These are phyloP conservation scores for Nemania sp. DNA, from an alignment of 2,329 filamentous ascomycete genomes.

Conservation along the genomic window DNA sequence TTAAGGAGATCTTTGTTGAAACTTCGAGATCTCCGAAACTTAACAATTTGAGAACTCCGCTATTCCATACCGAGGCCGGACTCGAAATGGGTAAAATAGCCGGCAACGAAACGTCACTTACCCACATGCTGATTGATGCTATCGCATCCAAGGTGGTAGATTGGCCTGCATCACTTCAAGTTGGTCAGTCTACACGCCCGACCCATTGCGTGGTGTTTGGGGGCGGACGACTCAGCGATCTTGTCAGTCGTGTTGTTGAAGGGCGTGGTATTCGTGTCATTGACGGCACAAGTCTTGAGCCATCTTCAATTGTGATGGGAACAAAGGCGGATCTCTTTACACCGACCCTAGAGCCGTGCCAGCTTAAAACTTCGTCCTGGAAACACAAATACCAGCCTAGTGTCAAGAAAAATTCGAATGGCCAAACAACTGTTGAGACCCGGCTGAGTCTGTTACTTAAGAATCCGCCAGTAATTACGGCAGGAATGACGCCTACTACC, in stretches of 20 bases:
- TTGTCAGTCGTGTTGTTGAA: slow-evolving; percentile 32
- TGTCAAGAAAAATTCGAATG: not conserved
- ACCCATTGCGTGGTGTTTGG: slow-evolving; percentile 21
- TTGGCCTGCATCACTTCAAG: slow-evolving; percentile 25
- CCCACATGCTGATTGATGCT: slow-evolving; percentile 18
- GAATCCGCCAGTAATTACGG: slow-evolving; percentile 87
- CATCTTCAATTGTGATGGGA: slow-evolving; percentile 76
- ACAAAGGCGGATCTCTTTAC: slow-evolving; percentile 99
- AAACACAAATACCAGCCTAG: not conserved
- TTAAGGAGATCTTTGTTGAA: slow-evolving; percentile 64
- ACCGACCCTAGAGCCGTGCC: slow-evolving; percentile 72
- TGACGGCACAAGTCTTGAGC: slow-evolving; percentile 32
- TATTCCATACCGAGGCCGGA: slow-evolving; percentile 76
- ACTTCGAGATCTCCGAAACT: slow-evolving; percentile 9
- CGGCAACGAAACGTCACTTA: not conserved
- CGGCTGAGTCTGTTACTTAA: slow-evolving; percentile 92
- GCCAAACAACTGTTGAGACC: slow-evolving; percentile 75
- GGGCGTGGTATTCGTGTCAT: slow-evolving; percentile 38
- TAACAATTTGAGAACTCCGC: slow-evolving; percentile 76
- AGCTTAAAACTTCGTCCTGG: slow-evolving; percentile 2
- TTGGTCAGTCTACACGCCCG: not conserved
- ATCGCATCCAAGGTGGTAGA: slow-evolving; percentile 30
- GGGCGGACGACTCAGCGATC: slow-evolving; percentile 32
- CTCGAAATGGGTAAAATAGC: slow-evolving; percentile 3
- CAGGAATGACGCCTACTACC: slow-evolving; percentile 92